Evolutionary conservation across 2,329 filamentous ascomycete genomes (phyloP), one percentile per base, ranked within the genome.

Genomic region (Aspergillus hortae): DNA sequence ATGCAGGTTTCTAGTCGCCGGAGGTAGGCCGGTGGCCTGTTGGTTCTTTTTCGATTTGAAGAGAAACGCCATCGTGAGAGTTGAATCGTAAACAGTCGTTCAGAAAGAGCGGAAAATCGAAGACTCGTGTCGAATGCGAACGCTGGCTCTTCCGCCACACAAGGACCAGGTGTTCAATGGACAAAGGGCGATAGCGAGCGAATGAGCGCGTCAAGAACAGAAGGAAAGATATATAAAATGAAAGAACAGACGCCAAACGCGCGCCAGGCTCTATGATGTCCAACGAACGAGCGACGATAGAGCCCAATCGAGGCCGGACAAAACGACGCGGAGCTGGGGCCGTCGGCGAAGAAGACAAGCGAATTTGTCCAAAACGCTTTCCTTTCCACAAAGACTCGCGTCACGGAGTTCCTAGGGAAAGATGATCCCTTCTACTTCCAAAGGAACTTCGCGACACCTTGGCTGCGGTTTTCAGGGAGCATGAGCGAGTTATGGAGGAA

Each of bases 1-100:
- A 54, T 79, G 75, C 49, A 82, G 75, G 53, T 82, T 80, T 62
- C 82, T 74, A 19, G 77, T 76, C 47, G 79, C 78, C n/a, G 79
- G 70, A 42, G 81, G 80, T 30, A 82, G 73, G 17, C 61, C 57
- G 38, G 74, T 72, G 59, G 62, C 58, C 52, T 84, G 82, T 70
- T 87, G 85, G 67, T 83, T 81, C 74, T 89, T 90, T 75, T 90
- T 91, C 51, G 86, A 89, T 72, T 90, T 90, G 78, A 91, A 91
- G 56, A 91, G 80, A 72, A 91, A 91, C 60, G 88, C 85, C 88
- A 91, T 91, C 72, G 71, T 78, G 48, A 61, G 33, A 59, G 62
- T 60, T 57, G 49, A 51, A 53, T 69, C 67, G 60, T 69, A 62
- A 61, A 66, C 54, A 57, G 65, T 69, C 66, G 66, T 69, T 61